phyloP scores from a whole-genome alignment of 129 eudicot genomes.

The Flaveria robusta region DNA sequence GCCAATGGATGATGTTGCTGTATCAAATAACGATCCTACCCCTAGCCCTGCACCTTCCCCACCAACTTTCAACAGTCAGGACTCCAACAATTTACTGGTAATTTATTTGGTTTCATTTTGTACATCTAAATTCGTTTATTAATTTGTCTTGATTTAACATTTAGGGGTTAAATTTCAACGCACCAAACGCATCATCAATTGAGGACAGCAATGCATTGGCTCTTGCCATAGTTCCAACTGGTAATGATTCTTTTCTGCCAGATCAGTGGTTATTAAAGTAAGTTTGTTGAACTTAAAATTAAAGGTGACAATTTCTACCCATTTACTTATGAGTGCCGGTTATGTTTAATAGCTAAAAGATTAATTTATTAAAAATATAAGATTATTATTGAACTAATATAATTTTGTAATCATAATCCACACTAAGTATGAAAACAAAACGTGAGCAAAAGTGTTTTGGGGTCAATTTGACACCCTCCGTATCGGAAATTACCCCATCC shows the following conservation, averaged over 20 bases:
- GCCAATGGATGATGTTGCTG: constrained; percentile 40
- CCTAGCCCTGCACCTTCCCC: constrained; percentile 50
- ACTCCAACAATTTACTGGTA: constrained; percentile 78
- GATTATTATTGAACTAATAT: too few relatives aligned
- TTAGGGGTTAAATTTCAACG: constrained; percentile 63
- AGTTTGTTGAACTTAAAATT: neutral
- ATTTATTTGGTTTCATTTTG: constrained; percentile 6
- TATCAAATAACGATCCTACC: constrained; percentile 39
- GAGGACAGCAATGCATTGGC: constrained; percentile 89
- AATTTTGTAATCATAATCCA: neutral
- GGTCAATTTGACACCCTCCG: neutral
- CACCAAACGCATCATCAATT: constrained; percentile 58
- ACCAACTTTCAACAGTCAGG: constrained; percentile 45
- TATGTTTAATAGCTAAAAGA: too few relatives aligned
- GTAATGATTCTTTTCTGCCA: constrained; percentile 32
- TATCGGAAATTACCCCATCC: neutral
- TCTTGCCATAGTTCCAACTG: constrained; percentile 85
- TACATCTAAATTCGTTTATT: neutral
- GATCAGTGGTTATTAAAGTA: neutral
- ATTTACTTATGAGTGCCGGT: neutral
- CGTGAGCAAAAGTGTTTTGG: neutral
- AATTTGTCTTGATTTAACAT: constrained; percentile 3
- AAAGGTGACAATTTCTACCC: neutral
- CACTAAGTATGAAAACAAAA: neutral
- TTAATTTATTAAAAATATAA: too few relatives aligned